phyloP scores from a whole-genome alignment of 176 grass and related monocot genomes.

The Musa beccarii region DNA sequence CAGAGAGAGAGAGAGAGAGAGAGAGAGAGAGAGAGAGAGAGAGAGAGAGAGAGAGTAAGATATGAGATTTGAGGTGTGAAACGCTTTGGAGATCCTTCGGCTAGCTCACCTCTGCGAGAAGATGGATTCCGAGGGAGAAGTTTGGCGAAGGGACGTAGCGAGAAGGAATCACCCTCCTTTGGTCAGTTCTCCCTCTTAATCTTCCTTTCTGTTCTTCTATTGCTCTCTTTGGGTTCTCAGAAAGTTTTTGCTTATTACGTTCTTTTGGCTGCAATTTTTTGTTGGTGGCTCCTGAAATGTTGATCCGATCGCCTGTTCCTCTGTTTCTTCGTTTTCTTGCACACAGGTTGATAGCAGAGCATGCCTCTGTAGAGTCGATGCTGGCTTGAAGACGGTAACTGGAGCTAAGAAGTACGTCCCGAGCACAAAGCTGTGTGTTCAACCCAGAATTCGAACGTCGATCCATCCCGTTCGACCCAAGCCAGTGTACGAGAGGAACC shows the following conservation, averaged over 20 bases:
- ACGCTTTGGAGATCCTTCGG: too few relatives aligned
- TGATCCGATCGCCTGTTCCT: too few relatives aligned
- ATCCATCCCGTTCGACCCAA: constrained; percentile 47
- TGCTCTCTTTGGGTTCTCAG: too few relatives aligned
- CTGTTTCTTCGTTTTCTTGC: neutral
- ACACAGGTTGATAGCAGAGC: constrained; percentile 63
- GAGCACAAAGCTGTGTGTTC: constrained; percentile 70
- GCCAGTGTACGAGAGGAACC: constrained; percentile 41
- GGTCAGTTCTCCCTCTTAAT: constrained; percentile 31
- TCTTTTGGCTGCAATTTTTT: too few relatives aligned
- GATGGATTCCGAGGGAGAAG: neutral
- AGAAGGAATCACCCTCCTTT: constrained; percentile 40
- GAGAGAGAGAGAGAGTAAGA: too few relatives aligned
- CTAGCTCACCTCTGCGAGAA: too few relatives aligned
- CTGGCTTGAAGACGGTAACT: constrained; percentile 64
- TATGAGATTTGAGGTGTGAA: too few relatives aligned
- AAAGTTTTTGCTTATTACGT: neutral
- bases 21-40: too few relatives aligned
- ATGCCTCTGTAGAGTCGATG: constrained; percentile 79
- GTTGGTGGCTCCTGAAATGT: too few relatives aligned
- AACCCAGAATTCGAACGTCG: constrained; percentile 37
- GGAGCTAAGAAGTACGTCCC: constrained; percentile 76
- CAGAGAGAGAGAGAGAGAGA: too few relatives aligned
- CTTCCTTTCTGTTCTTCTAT: too few relatives aligned
- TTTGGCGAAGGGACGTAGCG: constrained; percentile 29